These are phyloP conservation scores for Annona squamosa DNA, from an alignment of 164 flowering plant genomes.

Conservation along the genomic window DNA sequence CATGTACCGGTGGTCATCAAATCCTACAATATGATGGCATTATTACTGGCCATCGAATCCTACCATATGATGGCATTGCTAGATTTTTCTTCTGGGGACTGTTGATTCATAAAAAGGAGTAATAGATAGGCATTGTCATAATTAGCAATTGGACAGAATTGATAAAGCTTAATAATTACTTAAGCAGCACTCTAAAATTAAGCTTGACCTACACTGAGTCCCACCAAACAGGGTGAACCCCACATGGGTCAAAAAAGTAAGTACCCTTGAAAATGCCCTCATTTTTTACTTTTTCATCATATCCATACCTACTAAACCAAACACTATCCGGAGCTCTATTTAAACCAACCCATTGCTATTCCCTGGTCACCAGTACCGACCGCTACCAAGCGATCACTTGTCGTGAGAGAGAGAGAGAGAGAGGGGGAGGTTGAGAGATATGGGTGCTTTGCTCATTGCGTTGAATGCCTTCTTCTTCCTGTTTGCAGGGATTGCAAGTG, in stretches of 20 bases:
- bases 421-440: constrained; percentile 1
- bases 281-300: not conserved
- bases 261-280: constrained; percentile 4
- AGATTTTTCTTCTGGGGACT: too few relatives aligned
- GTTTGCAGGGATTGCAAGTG: constrained; percentile 2
- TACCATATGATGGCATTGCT: too few relatives aligned
- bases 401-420: not conserved
- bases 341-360: not conserved
- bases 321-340: not conserved
- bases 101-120: too few relatives aligned
- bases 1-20: too few relatives aligned
- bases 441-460: constrained; percentile 5
- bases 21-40: too few relatives aligned
- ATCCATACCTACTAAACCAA: constrained; percentile 7
- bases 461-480: not conserved
- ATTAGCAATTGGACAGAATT: not conserved
- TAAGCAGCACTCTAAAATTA: constrained; percentile 8
- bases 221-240: not conserved
- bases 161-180: not conserved
- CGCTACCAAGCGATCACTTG: not conserved
- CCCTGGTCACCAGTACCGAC: not conserved
- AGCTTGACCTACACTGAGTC: not conserved
- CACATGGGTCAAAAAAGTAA: not conserved
- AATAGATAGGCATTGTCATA: too few relatives aligned
- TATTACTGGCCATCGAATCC: too few relatives aligned